Base-by-base conservation (phyloP, 1,139 yeast species). In the Sugiyamaella japonica region DNA sequence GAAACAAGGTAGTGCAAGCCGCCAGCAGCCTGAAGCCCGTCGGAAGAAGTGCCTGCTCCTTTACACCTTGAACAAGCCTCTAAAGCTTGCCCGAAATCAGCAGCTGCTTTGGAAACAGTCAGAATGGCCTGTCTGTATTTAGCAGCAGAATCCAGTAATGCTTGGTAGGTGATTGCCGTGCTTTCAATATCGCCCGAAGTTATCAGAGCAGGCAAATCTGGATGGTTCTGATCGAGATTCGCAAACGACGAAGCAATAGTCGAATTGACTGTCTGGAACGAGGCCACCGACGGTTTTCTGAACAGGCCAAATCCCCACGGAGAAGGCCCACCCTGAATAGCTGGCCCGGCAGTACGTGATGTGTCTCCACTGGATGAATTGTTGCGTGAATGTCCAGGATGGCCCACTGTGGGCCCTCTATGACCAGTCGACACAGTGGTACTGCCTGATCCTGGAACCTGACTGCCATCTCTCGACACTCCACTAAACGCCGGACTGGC, bases 1-100 rank as follows among this genome's bases (percentile, higher is more conserved):
- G 95, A 84, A 15, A 88, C 79, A 50, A 89, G 76, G 64, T 81
- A 85, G 63, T 89, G 93, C 56, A 89, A 71, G 0, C 96, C 96
- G 42, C 90, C 87, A 0, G 93, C 89, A 47, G 84, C 80, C 61
- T 82, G 72, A 15, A 89, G 70, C 3, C 90, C 89, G 61, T 85
- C 86, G 1, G 85, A 79, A 0, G 85, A 82, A 23, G 73, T 71
- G 5, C 56, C 56, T 32, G 83, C 76, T 36, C 91, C 90, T 66
- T 84, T 83, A 54, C 85, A 79, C 53, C 83, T 78, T 1, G 95
- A 88, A 56, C 84, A 78, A 31, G 78, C 79, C 64, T 88, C 95
- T 57, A 89, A 72, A 1, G 93, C 83, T 7, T 75, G 74, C 0
- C 95, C 96, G 68, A 89, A 83, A 53, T 81, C 85, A 32, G 85